These are phyloP conservation scores for Arthroderma sp. DNA, from an alignment of 2,329 filamentous ascomycete genomes.

Conservation along the genomic window DNA sequence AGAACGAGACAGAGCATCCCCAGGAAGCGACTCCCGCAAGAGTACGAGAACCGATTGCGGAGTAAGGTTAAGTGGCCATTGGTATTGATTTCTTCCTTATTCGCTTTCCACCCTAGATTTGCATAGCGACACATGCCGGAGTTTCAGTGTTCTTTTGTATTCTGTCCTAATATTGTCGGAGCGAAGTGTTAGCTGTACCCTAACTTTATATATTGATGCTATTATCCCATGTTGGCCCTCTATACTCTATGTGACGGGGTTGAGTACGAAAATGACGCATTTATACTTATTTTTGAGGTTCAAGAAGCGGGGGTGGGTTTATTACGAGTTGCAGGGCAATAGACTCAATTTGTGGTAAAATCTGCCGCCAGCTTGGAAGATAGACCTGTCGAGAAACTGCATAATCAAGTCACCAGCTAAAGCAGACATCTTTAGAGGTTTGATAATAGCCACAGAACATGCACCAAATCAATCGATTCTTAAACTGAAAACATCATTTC, in stretches of 20 bases:
- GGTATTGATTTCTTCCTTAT: not conserved
- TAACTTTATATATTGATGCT: not conserved
- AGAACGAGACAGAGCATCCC: constrained; percentile 20
- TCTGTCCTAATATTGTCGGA: not conserved
- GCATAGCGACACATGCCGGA: not conserved
- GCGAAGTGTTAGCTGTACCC: not conserved
- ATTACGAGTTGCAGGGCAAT: too few species aligned
- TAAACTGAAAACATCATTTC: not conserved
- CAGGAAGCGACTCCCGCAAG: constrained; percentile 22
- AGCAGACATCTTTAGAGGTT: not conserved
- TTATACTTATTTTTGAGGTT: not conserved
- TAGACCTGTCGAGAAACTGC: not conserved
- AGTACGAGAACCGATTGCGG: constrained; percentile 11
- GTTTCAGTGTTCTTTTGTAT: not conserved
- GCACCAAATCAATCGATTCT: not conserved
- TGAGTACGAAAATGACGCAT: not conserved
- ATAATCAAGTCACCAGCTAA: too few species aligned
- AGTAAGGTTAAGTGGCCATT: constrained; percentile 17
- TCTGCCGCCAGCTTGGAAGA: not conserved
- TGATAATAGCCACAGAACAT: not conserved
- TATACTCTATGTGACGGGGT: not conserved
- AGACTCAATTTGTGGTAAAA: too few species aligned
- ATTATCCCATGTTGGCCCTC: not conserved
- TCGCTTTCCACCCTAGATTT: not conserved
- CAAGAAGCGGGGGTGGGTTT: too few species aligned